Evolutionary conservation across 2,329 filamentous ascomycete species (phyloP).

Genomic region (Fusarium veterinarium): DNA sequence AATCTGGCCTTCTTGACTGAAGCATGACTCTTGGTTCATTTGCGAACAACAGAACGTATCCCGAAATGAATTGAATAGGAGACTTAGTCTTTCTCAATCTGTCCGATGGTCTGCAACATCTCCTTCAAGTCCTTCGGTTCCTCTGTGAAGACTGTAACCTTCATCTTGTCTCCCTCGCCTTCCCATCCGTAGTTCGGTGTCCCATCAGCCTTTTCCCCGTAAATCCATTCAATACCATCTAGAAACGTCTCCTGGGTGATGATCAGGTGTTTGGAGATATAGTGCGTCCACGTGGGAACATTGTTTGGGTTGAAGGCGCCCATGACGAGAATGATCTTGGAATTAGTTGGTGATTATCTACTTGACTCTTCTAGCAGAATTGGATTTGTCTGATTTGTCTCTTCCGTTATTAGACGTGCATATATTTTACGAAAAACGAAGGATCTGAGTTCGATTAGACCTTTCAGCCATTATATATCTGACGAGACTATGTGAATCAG

Average conservation of each 20-base stretch:
- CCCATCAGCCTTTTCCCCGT: background rate
- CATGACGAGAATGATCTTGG: background rate
- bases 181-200: background rate
- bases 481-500: background rate
- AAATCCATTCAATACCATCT: background rate
- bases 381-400: background rate
- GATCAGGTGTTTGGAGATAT: background rate
- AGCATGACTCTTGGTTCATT: rapidly evolving
- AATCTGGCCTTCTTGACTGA: rapidly evolving
- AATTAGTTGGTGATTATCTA: background rate
- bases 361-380: background rate
- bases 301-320: background rate
- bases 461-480: background rate
- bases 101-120: background rate
- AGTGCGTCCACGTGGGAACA: background rate
- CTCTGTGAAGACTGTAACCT: background rate
- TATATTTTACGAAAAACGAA: rapidly evolving
- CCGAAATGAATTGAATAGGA: background rate
- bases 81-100: background rate
- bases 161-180: background rate
- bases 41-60: background rate
- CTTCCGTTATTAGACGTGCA: background rate
- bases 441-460: rapidly evolving
- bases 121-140: background rate
- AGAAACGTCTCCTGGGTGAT: background rate